Percentiles rank a stretch among this genome's conserved stretches.
These are phyloP conservation scores for Oenanthe javanica DNA, from an alignment of 140 eudicot genomes.

Conservation along the genomic window DNA sequence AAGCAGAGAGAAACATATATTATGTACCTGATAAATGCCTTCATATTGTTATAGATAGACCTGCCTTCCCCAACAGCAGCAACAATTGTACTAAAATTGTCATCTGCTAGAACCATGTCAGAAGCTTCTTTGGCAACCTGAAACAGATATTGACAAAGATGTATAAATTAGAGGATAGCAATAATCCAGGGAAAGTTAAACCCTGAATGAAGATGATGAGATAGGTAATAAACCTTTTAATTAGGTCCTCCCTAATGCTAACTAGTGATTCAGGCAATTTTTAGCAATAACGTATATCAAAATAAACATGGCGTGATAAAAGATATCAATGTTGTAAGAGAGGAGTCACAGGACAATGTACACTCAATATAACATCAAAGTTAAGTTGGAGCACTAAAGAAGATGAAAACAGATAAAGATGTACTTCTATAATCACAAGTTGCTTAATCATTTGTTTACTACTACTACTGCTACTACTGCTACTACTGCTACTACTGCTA, in stretches of 20 bases:
- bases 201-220: background rate
- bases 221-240: background rate
- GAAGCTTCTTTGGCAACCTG: constrained; percentile 99
- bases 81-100: constrained; percentile 80
- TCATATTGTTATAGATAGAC: constrained; percentile 84
- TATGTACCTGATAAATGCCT: constrained; percentile 68
- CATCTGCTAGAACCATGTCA: constrained; percentile 91
- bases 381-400: background rate
- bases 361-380: background rate
- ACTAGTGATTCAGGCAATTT: background rate
- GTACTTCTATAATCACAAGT: no score
- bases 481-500: no score
- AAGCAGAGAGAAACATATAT: constrained; percentile 1
- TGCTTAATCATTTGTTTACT: no score
- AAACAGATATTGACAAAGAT: background rate
- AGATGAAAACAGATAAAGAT: background rate
- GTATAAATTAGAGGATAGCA: background rate
- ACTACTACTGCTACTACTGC: no score
- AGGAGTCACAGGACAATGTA: no score
- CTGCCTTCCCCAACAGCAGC: constrained; percentile 91
- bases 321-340: background rate
- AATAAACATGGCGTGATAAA: background rate
- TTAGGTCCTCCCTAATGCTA: background rate
- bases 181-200: background rate
- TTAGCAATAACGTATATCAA: background rate